Evolutionary conservation across 305 asterid genomes (phyloP), one percentile per base, ranked within the genome.

Genomic region (Fraxinus albicans): DNA sequence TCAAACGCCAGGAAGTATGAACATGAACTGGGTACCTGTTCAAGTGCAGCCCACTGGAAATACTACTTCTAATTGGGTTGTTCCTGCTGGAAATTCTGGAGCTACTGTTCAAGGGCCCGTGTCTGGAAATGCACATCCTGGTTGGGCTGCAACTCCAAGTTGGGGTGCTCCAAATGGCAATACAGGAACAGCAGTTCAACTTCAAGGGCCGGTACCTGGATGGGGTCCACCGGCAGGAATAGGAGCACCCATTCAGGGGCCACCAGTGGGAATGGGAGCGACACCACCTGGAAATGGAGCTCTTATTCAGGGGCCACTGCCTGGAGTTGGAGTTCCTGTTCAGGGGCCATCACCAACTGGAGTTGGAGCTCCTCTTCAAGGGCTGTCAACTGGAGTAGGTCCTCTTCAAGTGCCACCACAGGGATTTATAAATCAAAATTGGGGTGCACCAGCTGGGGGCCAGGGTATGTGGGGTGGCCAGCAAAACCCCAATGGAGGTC

Each of bases 401-500:
- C 84, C 88, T 79, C 84, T 82, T 83, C 95, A 88, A 77, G 93
- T 84, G 44, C 86, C 87, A 0, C 82, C 80, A 35, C 89, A 87
- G 77, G 93, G 89, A 53, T 90, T 87, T 81, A n/a, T 88, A 4
- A 91, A 86, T 84, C 98, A 90, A 82, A 93, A 94, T 4, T 92
- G 92, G 96, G 89, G 85, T 50, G 86, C 84, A 7, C 88, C 86
- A 29, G 73, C 87, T 7, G 93, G 87, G 17, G 87, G 76, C 80
- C 90, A 86, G 82, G 92, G 90, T 19, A 69, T 85, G 8, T 91
- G 97, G 95, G 91, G 90, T 73, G 86, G 84, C 3, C 94, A 88
- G 19, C 97, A 86, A 55, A 86, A 87, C 88, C 88, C 80, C 23
- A 67, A 38, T 77, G 87, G 95, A 58, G 88, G 91, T 79, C 89